phyloP scores from a whole-genome alignment of 176 grass and related monocot species.

The Lolium multiflorum region DNA sequence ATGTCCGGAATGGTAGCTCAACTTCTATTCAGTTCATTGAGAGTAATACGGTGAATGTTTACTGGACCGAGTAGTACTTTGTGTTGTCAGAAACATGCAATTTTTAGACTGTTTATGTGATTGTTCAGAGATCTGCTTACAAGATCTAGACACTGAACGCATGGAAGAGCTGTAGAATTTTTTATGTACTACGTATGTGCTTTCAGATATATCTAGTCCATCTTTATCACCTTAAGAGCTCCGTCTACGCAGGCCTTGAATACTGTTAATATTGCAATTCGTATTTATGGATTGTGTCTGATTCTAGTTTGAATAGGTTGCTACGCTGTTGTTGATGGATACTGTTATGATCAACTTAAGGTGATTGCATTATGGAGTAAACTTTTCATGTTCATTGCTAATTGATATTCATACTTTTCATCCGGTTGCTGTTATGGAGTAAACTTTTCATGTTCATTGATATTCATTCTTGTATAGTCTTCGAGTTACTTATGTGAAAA shows the following conservation, averaged over 20 bases:
- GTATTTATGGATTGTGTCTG: too few species aligned
- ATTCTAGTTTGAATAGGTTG: not conserved
- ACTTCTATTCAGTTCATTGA: too few species aligned
- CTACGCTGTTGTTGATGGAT: not conserved
- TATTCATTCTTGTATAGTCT: too few species aligned
- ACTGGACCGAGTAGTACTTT: conserved; percentile 6
- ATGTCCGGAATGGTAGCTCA: too few species aligned
- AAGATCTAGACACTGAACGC: not conserved
- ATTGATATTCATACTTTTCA: too few species aligned
- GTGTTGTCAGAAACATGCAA: not conserved
- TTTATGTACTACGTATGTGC: conserved; percentile 32
- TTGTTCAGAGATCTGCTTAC: conserved; percentile 13
- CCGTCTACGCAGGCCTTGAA: not conserved
- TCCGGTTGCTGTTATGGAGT: too few species aligned
- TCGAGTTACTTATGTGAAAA: too few species aligned
- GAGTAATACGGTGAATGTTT: too few species aligned
- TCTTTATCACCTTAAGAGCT: not conserved
- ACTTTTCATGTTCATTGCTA: too few species aligned
- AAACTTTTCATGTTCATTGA: too few species aligned
- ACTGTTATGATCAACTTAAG: not conserved
- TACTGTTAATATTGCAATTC: too few species aligned
- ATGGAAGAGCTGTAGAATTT: not conserved
- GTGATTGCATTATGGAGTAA: too few species aligned
- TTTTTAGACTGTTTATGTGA: conserved; percentile 10
- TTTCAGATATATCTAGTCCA: not conserved